Evolutionary conservation across 2,329 filamentous ascomycete genomes (phyloP).

Genomic region (Nothophaeocryptopus gaeumannii): DNA sequence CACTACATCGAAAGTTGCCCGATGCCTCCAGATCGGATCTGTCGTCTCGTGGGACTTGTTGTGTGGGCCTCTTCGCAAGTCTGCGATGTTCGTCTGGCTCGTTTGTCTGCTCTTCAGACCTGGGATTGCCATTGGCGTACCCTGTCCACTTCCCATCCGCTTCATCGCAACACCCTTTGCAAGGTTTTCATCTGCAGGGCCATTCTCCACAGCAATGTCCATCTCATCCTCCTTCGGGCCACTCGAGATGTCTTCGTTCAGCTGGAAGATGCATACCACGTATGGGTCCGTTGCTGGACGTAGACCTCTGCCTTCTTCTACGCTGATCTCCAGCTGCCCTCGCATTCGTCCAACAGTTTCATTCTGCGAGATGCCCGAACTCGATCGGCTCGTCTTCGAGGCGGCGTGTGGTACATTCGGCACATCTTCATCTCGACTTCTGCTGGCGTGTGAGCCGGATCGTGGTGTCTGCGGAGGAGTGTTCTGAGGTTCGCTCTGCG

Average conservation of each 20-base stretch:
- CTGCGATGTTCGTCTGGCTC: constrained; percentile 82
- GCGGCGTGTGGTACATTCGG: constrained; percentile 36
- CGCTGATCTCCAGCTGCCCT: constrained; percentile 86
- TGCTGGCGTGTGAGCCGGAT: constrained; percentile 69
- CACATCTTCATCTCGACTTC: constrained; percentile 30
- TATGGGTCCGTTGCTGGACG: constrained; percentile 85
- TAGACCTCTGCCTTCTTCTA: constrained; percentile 79
- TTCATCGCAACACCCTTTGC: constrained; percentile 50
- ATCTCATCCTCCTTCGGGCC: constrained; percentile 66
- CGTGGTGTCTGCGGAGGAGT: constrained; percentile 86
- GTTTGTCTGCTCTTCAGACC: constrained; percentile 90
- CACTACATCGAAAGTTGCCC: constrained; percentile 92
- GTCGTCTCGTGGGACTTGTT: constrained; percentile 66
- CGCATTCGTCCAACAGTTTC: constrained; percentile 69
- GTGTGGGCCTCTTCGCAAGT: constrained; percentile 48
- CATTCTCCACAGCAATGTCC: constrained; percentile 31
- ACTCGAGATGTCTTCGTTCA: constrained; percentile 91
- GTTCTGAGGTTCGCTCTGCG: constrained; percentile 79
- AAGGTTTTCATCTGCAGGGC: constrained; percentile 54
- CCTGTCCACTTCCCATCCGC: constrained; percentile 71
- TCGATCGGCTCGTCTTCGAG: constrained; percentile 34
- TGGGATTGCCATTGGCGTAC: constrained; percentile 86
- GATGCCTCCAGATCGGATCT: constrained; percentile 91
- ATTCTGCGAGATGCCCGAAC: constrained; percentile 30
- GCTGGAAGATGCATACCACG: constrained; percentile 93